Base-by-base conservation (phyloP, 164 flowering plant species). In the Nymphaea colorata region DNA sequence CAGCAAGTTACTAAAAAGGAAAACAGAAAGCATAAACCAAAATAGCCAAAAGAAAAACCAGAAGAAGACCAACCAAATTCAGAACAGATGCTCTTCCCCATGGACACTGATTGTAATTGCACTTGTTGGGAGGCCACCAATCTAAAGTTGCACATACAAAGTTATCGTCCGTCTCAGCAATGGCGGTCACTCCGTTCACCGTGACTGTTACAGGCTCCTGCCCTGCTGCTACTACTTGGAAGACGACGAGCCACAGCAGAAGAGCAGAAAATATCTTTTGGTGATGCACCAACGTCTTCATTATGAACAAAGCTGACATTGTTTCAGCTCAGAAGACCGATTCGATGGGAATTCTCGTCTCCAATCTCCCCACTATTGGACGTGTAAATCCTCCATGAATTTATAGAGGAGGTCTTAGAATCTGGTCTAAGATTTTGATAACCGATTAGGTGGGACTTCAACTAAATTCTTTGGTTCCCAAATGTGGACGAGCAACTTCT, bases 91-190 rank as follows among this genome's bases (percentile, higher is more conserved):
- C 73, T 15, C 71, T 68, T 43, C 74, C 85, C 92, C 95, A 89
- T 17, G 92, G 87, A 43, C 95, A 87, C 70, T 77, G 80, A n/a
- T 67, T 59, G 42, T 87, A 85, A 66, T 89, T 72, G 69, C 95
- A 89, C 64, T 89, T 85, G 2, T 25, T 69, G n/a, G 68, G 5
- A 2, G 95, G 89, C 95, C 96, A 89, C 88, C 89, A 87, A 73
- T 87, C 92, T 5, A 89, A 12, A 12, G 96, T 86, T 3, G 85
- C 92, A 72, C 92, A 89, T 1, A 89, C 70, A 59, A 84, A 86
- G 66, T 75, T 76, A 44, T 85, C 89, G 68, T 87, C 92, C 1
- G 85, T 89, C 36, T 43, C 62, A 4, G 83, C 95, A 10, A 84
- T 77, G 51, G 76, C 42, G 0, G 79, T 74, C n/a, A 61, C 79